Conservation (phyloP, 1,139 yeast species). For the Scheffersomyces illinoinensis region DNA sequence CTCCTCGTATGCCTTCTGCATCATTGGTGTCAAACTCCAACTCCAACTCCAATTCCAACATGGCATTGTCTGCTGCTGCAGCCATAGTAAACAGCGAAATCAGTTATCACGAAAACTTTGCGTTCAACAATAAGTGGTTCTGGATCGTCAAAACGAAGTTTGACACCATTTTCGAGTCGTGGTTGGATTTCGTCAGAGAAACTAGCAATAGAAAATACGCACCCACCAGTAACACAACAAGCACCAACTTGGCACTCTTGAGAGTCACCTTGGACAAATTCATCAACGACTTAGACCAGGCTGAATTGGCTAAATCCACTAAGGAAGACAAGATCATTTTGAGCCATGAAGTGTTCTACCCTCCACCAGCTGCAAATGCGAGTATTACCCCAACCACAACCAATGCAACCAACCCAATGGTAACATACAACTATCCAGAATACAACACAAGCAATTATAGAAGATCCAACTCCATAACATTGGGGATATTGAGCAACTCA, state of each 20-base stretch:
- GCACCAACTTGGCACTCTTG: conserved; percentile 15
- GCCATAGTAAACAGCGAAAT: conserved; percentile 1
- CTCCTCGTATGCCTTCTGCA: neutral
- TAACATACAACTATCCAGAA: conserved; percentile 3
- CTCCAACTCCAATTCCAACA: neutral
- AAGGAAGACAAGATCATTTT: conserved; percentile 4
- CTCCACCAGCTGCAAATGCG: neutral
- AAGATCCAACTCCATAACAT: conserved; percentile 13
- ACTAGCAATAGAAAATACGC: conserved; percentile 1
- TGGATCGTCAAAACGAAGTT: conserved; percentile 26
- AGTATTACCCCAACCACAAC: neutral
- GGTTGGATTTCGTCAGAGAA: conserved; percentile 21
- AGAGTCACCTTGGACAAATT: conserved; percentile 16
- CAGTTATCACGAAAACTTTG: conserved; percentile 16
- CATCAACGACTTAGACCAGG: conserved; percentile 17
- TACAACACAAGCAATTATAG: conserved; percentile 5
- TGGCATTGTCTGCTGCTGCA: conserved; percentile 1
- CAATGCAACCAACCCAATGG: conserved; percentile 2
- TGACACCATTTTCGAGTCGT: conserved; percentile 27
- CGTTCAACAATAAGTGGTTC: conserved; percentile 28
- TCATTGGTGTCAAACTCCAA: neutral
- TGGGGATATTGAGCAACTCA: conserved; percentile 10
- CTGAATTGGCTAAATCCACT: conserved; percentile 8
- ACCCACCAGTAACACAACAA: conserved; percentile 6
- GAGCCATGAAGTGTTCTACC: neutral